These are phyloP conservation scores for Marasmius fiardii DNA, from an alignment of 1,284 basidiomycete species.

Conservation along the genomic window DNA sequence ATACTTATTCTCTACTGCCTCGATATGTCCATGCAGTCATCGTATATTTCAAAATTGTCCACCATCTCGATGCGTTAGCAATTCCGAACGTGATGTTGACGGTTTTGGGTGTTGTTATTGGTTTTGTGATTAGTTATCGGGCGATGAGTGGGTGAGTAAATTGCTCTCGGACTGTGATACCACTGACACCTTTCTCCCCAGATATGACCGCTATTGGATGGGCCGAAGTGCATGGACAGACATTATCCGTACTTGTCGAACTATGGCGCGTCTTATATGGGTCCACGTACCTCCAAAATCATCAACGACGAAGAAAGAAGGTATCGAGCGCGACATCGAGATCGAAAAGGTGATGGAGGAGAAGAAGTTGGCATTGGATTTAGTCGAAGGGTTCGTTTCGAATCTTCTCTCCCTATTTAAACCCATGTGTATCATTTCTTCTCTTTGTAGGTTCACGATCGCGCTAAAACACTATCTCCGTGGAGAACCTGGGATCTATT, in stretches of 20 bases:
- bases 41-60: not conserved
- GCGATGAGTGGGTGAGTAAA: constrained; percentile 49
- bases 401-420: not conserved
- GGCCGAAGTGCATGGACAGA: constrained; percentile 61
- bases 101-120: constrained; percentile 66
- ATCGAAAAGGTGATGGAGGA: constrained; percentile 52
- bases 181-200: constrained; percentile 17
- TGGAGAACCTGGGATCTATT: constrained; percentile 42
- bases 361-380: constrained; percentile 55
- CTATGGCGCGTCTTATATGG: constrained; percentile 55
- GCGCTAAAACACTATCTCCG: constrained; percentile 66
- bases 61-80: constrained; percentile 26
- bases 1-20: too few species aligned
- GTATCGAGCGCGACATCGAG: constrained; percentile 30
- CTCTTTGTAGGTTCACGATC: constrained; percentile 46
- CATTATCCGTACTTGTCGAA: constrained; percentile 46
- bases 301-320: constrained; percentile 31
- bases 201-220: constrained; percentile 64
- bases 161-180: not conserved
- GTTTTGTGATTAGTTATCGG: constrained; percentile 68
- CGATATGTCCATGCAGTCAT: too few species aligned
- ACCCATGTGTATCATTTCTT: not conserved
- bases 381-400: constrained; percentile 50
- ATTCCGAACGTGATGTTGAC: constrained; percentile 60
- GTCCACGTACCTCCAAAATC: constrained; percentile 53